Evolutionary conservation across 768 basidiomycete genomes (phyloP), one percentile per base, ranked within the genome.

Genomic region (Clavulina sp.): DNA sequence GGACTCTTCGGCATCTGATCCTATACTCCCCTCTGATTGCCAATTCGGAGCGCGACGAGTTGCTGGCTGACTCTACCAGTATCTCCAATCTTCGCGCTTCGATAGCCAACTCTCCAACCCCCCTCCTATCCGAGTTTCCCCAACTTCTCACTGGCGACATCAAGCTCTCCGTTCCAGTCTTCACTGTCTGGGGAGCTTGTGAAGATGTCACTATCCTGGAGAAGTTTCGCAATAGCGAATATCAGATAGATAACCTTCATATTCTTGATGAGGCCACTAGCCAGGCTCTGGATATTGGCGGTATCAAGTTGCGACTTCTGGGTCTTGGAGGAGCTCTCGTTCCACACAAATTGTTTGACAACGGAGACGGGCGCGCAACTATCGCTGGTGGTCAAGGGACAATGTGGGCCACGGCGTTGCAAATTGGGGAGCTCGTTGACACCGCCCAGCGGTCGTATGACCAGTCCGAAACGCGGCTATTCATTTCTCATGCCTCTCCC

Each of bases 311-410:
- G 53, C 78, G 95, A 34, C 73, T 99, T 38, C 78, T 99, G n/a
- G 95, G 93, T 36, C 73, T 99, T 26, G 95, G 95, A 5, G 95
- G 95, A 50, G 92, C 92, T 2, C 75, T 96, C 38, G 89, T 95
- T 4, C 78, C 80, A 38, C 91, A 96, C 71, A 96, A 96, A 65
- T 76, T 89, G 72, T 89, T 92, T 59, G 84, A 88, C 67, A 89
- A 89, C 57, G 86, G 93, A 0, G 87, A 93, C 46, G 93, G 92
- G 2, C 78, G 70, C 41, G 92, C 88, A 7, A 96, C 93, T n/a
- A 95, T 99, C 57, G 93, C 95, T 0, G 95, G 95, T 32, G 95
- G 91, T 1, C 84, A 88, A 60, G 95, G 95, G 29, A 97, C 92
- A 19, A 93, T 97, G 81, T 99, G 95, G 95, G 86, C 88, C 0